phyloP scores from a whole-genome alignment of 2,329 filamentous ascomycete genomes.

The Scedosporium aurantiacum region DNA sequence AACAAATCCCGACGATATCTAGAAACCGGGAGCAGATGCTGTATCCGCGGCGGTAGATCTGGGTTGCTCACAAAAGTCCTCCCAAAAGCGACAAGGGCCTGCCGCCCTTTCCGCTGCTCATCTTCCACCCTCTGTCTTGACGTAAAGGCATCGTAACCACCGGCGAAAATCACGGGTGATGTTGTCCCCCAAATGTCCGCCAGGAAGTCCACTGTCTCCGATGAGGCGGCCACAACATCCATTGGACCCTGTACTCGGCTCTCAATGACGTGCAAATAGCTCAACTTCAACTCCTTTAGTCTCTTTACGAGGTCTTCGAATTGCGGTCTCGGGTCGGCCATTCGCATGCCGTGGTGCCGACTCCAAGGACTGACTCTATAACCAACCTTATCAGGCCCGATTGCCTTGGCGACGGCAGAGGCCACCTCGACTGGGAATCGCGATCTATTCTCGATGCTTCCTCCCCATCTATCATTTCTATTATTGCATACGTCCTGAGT shows the following conservation, averaged over 20 bases:
- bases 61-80: constrained; percentile 25
- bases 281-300: constrained; percentile 39
- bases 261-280: constrained; percentile 50
- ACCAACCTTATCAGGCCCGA: constrained; percentile 38
- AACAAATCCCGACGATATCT: too few species aligned
- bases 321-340: constrained; percentile 40
- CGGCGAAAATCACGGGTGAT: constrained; percentile 21
- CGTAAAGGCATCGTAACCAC: constrained; percentile 17
- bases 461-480: constrained; percentile 43
- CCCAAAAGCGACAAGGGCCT: constrained; percentile 20
- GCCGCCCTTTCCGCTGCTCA: constrained; percentile 15
- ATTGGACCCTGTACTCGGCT: constrained; percentile 32
- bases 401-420: constrained; percentile 25
- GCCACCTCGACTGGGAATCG: constrained; percentile 39
- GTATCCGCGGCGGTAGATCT: constrained; percentile 14
- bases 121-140: constrained; percentile 14
- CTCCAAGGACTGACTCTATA: constrained; percentile 49
- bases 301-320: constrained; percentile 44
- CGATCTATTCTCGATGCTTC: constrained; percentile 40
- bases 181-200: constrained; percentile 17
- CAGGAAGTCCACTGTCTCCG: neutral
- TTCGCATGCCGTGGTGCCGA: constrained; percentile 48
- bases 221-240: constrained; percentile 21
- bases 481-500: constrained; percentile 38
- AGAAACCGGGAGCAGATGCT: too few species aligned